Conservation (phyloP, 495 filamentous ascomycete genomes). For the Cryomyces minteri region DNA sequence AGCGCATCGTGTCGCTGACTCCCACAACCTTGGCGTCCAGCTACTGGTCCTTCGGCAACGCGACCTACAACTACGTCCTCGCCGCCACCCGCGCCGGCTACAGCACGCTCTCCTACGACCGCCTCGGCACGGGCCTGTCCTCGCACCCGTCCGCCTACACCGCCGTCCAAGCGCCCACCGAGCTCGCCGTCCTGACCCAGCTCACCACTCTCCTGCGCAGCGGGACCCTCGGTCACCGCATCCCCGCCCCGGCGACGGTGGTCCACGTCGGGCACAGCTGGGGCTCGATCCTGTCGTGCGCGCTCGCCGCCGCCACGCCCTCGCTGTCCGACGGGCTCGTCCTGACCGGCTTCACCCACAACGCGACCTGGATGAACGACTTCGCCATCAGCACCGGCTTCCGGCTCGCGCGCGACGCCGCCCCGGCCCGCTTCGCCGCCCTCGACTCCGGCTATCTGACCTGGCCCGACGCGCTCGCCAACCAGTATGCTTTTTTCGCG, state of each 20-base stretch:
- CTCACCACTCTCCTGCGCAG: constrained; percentile 7
- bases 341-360: constrained; percentile 1
- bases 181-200: constrained; percentile 4
- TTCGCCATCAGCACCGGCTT: constrained; percentile 1
- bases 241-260: constrained; percentile 4
- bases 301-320: constrained; percentile 9
- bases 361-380: background rate
- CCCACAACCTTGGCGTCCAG: background rate
- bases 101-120: constrained; percentile 10
- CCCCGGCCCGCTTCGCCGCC: constrained; percentile 4
- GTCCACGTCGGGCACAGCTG: constrained; percentile 9
- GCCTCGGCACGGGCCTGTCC: constrained; percentile 7
- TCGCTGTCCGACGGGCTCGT: constrained; percentile 8
- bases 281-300: constrained; percentile 4
- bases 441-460: constrained; percentile 3
- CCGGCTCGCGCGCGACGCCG: constrained; percentile 5
- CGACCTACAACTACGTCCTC: constrained; percentile 3
- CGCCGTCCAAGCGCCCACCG: constrained; percentile 3
- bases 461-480: constrained; percentile 3
- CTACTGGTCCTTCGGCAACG: constrained; percentile 4
- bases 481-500: constrained; percentile 8
- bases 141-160: constrained; percentile 4
- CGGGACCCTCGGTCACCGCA: constrained; percentile 1
- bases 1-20: too few species aligned
- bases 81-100: constrained; percentile 8